phyloP scores from a whole-genome alignment of 2,329 filamentous ascomycete genomes.

The Aspergillus sp. region DNA sequence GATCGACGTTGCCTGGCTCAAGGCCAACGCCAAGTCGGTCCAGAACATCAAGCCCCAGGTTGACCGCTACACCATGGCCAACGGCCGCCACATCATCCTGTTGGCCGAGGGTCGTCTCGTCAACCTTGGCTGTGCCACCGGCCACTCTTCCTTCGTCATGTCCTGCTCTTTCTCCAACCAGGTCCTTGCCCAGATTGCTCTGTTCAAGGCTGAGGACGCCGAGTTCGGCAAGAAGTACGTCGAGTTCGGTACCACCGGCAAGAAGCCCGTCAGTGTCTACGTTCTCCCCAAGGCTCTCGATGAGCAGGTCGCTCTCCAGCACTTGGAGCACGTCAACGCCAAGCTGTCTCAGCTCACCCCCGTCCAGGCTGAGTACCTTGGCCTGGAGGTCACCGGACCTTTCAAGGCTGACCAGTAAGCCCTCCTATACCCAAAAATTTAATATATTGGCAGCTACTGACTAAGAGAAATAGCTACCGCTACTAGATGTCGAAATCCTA shows the following conservation, averaged over 20 bases:
- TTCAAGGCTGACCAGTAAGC: constrained; percentile 91
- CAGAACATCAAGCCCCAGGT: constrained; percentile 99
- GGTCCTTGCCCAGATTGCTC: constrained; percentile 97
- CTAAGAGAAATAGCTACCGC: constrained; percentile 53
- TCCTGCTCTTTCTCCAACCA: constrained; percentile 99
- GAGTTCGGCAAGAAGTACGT: constrained; percentile 91
- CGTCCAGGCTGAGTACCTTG: constrained; percentile 93
- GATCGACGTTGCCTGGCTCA: constrained; percentile 99
- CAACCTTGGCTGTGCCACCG: constrained; percentile 98
- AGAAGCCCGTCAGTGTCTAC: constrained; percentile 90
- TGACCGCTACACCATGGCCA: constrained; percentile 94
- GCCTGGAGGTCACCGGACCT: constrained; percentile 80
- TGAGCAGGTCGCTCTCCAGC: constrained; percentile 94
- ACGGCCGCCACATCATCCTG: constrained; percentile 95
- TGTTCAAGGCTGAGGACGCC: constrained; percentile 89
- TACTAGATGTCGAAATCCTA: constrained; percentile 59
- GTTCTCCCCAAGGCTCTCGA: constrained; percentile 98
- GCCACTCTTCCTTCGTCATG: constrained; percentile 99
- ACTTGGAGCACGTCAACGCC: constrained; percentile 89
- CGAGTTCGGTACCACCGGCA: constrained; percentile 90
- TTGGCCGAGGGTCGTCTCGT: constrained; percentile 97
- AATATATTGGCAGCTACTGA: neutral
- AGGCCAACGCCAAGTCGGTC: constrained; percentile 89
- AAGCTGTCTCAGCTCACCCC: constrained; percentile 84
- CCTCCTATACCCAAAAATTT: neutral